Percentiles rank a stretch among this genome's conserved stretches.
Evolutionary conservation across 768 basidiomycete species (phyloP).

Genomic region (Collybiopsis luxurians): DNA sequence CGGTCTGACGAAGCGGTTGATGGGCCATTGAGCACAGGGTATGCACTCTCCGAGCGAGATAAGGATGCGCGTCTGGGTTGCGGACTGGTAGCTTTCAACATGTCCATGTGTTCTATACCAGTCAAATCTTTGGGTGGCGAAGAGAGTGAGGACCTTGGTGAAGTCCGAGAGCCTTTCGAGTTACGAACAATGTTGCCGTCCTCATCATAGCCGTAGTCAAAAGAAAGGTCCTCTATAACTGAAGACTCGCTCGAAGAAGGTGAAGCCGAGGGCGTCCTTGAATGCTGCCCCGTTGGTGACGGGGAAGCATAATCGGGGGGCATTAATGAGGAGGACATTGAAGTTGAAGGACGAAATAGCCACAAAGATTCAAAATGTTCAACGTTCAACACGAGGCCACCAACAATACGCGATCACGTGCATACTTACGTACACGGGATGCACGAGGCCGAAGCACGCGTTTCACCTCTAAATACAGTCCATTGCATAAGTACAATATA

Average conservation of each 20-base stretch:
- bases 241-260: slow-evolving; percentile 57
- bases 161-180: slow-evolving; percentile 47
- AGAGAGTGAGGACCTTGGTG: slow-evolving; percentile 38
- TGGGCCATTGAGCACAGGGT: slow-evolving; percentile 38
- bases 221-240: slow-evolving; percentile 61
- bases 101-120: neutral
- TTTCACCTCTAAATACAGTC: neutral
- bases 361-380: neutral
- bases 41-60: slow-evolving; percentile 66
- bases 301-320: neutral
- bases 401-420: slow-evolving; percentile 9
- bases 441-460: no score
- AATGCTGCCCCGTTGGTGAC: neutral
- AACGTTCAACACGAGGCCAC: neutral
- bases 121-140: slow-evolving; percentile 5
- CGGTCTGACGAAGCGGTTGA: slow-evolving; percentile 27
- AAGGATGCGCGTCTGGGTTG: slow-evolving; percentile 47
- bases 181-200: slow-evolving; percentile 55
- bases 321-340: neutral
- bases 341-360: neutral
- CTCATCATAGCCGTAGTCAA: slow-evolving; percentile 58
- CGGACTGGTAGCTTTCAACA: slow-evolving; percentile 32
- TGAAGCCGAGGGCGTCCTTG: slow-evolving; percentile 21
- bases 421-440: neutral
- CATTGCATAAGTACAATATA: neutral